Evolutionary conservation across 139 green algal species (phyloP).

Genomic region (Diplosphaera chodatii): DNA sequence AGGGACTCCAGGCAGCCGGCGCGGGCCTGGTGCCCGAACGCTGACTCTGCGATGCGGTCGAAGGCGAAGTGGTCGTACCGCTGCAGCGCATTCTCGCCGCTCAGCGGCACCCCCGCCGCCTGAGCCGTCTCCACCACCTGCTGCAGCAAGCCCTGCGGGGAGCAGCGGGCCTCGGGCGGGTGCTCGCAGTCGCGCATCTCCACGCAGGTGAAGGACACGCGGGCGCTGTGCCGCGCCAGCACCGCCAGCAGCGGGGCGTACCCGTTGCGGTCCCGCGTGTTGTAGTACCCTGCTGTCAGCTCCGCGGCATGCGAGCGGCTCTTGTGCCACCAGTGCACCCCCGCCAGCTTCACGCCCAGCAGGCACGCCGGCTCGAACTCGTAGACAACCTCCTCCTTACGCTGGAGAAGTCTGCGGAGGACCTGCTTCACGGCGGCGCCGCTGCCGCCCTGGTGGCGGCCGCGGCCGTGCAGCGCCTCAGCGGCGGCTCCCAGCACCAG

Average conservation of each 20-base stretch:
- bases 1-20: constrained; percentile 77
- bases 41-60: constrained; percentile 82
- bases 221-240: constrained; percentile 52
- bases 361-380: constrained; percentile 52
- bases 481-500: constrained; percentile 62
- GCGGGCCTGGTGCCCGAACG: constrained; percentile 74
- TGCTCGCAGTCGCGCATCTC: constrained; percentile 99
- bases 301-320: constrained; percentile 88
- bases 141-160: constrained; percentile 67
- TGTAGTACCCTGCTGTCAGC: constrained; percentile 98
- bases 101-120: constrained; percentile 65
- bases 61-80: constrained; percentile 91
- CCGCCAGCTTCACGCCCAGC: constrained; percentile 87
- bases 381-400: constrained; percentile 52
- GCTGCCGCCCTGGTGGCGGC: constrained; percentile 40
- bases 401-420: not conserved
- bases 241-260: constrained; percentile 67
- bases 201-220: constrained; percentile 94
- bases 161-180: constrained; percentile 79
- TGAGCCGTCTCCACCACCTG: constrained; percentile 69
- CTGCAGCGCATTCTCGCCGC: constrained; percentile 95
- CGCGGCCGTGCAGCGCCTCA: constrained; percentile 50
- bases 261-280: constrained; percentile 84
- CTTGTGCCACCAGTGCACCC: constrained; percentile 99
- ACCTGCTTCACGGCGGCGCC: constrained; percentile 31